phyloP scores from a whole-genome alignment of 257 asterid species.

The Solanum piurae region DNA sequence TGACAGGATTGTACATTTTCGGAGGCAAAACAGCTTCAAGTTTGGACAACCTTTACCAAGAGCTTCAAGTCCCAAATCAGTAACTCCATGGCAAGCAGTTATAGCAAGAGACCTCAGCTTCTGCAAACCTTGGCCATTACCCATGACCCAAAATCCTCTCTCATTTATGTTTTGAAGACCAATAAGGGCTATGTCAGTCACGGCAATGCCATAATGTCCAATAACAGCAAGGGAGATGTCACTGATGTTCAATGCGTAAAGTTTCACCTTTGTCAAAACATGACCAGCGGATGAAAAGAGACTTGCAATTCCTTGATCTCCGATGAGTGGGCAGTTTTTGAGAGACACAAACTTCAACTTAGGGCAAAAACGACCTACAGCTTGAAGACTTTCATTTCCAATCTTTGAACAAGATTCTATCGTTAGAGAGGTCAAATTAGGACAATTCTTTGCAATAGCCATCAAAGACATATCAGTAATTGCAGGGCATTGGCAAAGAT shows the following conservation, averaged over 20 bases:
- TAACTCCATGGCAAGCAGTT: slow-evolving; percentile 61
- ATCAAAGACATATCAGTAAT: slow-evolving; percentile 56
- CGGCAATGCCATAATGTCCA: slow-evolving; percentile 65
- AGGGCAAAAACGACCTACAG: slow-evolving; percentile 49
- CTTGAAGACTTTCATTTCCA: slow-evolving; percentile 63
- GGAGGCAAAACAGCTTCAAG: slow-evolving; percentile 40
- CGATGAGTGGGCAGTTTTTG: slow-evolving; percentile 54
- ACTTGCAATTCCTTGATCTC: slow-evolving; percentile 66
- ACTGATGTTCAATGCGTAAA: slow-evolving; percentile 47
- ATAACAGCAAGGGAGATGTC: slow-evolving; percentile 87
- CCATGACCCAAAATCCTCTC: slow-evolving; percentile 98
- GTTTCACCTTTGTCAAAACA: slow-evolving; percentile 41
- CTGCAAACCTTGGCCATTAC: slow-evolving; percentile 61
- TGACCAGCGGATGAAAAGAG: slow-evolving; percentile 64
- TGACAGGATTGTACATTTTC: slow-evolving; percentile 47
- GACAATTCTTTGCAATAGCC: slow-evolving; percentile 61
- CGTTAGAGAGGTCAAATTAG: slow-evolving; percentile 49
- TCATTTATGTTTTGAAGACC: slow-evolving; percentile 65
- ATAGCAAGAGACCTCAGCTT: slow-evolving; percentile 56
- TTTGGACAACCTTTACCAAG: slow-evolving; percentile 61
- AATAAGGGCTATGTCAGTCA: slow-evolving; percentile 43
- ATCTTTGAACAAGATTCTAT: slow-evolving; percentile 71
- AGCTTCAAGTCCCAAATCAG: slow-evolving; percentile 64
- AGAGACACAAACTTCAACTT: slow-evolving; percentile 45
- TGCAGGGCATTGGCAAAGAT: slow-evolving; percentile 59